These are phyloP conservation scores for Sclerospora graminicola DNA, from an alignment of 352 stramenopile genomes.

Conservation along the genomic window DNA sequence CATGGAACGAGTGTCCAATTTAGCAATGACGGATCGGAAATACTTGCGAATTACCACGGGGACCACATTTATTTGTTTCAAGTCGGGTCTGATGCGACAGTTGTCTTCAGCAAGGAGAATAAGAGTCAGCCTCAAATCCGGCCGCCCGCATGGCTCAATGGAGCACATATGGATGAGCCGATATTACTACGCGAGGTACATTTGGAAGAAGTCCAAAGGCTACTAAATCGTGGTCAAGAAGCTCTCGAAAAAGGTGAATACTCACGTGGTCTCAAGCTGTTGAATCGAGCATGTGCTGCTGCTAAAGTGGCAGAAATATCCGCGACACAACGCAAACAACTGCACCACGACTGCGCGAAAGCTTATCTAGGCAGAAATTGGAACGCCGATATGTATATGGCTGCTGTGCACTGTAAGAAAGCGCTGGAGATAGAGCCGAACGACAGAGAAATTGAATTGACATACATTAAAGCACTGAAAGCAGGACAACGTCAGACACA, in stretches of 20 bases:
- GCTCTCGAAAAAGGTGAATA: constrained; percentile 16
- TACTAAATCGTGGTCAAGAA: constrained; percentile 14
- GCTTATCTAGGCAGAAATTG: constrained; percentile 54
- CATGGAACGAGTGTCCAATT: constrained; percentile 81
- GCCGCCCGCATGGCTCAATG: constrained; percentile 25
- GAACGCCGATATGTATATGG: constrained; percentile 56
- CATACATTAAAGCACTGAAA: constrained; percentile 49
- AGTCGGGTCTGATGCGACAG: constrained; percentile 24
- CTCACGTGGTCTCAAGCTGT: constrained; percentile 24
- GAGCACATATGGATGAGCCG: constrained; percentile 31
- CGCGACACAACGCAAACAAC: constrained; percentile 33
- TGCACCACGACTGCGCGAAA: constrained; percentile 50
- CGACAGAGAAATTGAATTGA: constrained; percentile 37
- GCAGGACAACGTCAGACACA: constrained; percentile 31
- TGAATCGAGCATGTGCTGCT: constrained; percentile 29
- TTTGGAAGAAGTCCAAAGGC: constrained; percentile 15
- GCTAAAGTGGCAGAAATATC: constrained; percentile 15
- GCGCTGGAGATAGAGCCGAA: constrained; percentile 42
- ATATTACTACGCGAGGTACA: constrained; percentile 11
- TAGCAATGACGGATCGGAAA: constrained; percentile 47
- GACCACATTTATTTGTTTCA: constrained; percentile 81
- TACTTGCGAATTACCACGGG: constrained; percentile 79
- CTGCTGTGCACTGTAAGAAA: constrained; percentile 51
- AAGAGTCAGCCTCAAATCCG: constrained; percentile 15
- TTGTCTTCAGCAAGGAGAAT: constrained; percentile 20